Evolutionary conservation across 441 rosid species (phyloP).

Genomic region (Flueggea neowawraea): DNA sequence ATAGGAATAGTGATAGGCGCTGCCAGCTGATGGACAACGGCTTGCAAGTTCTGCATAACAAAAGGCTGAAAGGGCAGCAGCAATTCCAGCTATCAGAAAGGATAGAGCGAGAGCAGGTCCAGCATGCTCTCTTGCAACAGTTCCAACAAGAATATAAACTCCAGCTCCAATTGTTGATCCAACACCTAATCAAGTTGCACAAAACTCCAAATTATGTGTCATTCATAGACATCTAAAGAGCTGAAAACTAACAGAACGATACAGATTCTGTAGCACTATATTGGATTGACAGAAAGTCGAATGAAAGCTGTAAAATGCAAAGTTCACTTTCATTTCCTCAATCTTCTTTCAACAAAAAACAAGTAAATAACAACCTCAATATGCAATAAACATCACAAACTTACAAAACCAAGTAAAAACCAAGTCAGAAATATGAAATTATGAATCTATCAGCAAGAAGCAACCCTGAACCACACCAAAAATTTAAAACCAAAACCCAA

Average conservation of each 20-base stretch:
- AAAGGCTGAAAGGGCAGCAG: conserved; percentile 93
- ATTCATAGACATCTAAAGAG: not conserved
- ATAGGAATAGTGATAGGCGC: conserved; percentile 97
- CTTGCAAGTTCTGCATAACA: conserved; percentile 98
- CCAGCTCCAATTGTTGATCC: conserved; percentile 99
- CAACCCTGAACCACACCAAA: not conserved
- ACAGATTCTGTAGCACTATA: too few relatives aligned
- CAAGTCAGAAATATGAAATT: not conserved
- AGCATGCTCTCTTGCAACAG: conserved; percentile 98
- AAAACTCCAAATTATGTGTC: conserved; percentile 1
- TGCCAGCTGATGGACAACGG: conserved; percentile 98
- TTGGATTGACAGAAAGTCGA: too few relatives aligned
- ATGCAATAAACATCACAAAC: not conserved
- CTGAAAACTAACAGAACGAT: not conserved
- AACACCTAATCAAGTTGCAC: conserved; percentile 53
- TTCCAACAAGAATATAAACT: conserved; percentile 96
- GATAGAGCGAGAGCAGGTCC: conserved; percentile 93
- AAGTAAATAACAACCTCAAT: too few relatives aligned
- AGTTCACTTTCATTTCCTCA: too few relatives aligned
- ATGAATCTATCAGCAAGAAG: not conserved
- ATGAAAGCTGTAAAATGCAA: too few relatives aligned
- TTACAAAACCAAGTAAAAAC: not conserved
- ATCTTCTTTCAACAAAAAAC: too few relatives aligned
- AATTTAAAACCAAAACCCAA: conserved; percentile 3
- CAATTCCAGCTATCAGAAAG: conserved; percentile 90